Evolutionary conservation across 2,329 filamentous ascomycete species (phyloP).

Genomic region (Cladophialophora psammophila): DNA sequence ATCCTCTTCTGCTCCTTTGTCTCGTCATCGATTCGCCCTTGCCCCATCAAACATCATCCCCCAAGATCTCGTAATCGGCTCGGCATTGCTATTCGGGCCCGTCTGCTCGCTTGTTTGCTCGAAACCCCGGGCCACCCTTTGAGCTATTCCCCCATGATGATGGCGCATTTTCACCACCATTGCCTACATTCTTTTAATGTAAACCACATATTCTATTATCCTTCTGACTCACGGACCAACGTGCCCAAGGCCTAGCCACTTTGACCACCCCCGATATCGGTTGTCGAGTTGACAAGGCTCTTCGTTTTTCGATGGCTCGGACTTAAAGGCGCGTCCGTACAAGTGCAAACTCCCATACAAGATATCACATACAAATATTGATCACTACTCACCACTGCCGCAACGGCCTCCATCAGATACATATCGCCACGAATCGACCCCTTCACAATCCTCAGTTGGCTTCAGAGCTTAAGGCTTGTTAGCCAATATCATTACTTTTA

Average conservation of each 20-base stretch:
- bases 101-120: neutral
- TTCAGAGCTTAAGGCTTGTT: neutral
- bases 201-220: neutral
- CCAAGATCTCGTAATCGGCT: conserved; percentile 15
- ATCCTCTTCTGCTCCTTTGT: neutral
- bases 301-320: neutral
- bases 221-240: neutral
- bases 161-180: conserved; percentile 3
- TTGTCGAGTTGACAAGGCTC: neutral
- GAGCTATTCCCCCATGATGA: neutral
- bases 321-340: neutral
- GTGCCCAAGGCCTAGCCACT: neutral
- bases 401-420: neutral
- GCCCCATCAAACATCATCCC: conserved; percentile 8
- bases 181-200: neutral
- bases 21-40: conserved; percentile 16
- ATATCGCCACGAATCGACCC: neutral
- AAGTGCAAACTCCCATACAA: neutral
- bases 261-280: neutral
- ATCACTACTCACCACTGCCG: neutral
- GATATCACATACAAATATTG: conserved; percentile 7
- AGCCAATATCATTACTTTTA: neutral
- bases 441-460: neutral
- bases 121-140: neutral
- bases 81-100: conserved; percentile 6